These are phyloP conservation scores for Leucocoprinus leucothites DNA, from an alignment of 768 basidiomycete species.

Conservation along the genomic window DNA sequence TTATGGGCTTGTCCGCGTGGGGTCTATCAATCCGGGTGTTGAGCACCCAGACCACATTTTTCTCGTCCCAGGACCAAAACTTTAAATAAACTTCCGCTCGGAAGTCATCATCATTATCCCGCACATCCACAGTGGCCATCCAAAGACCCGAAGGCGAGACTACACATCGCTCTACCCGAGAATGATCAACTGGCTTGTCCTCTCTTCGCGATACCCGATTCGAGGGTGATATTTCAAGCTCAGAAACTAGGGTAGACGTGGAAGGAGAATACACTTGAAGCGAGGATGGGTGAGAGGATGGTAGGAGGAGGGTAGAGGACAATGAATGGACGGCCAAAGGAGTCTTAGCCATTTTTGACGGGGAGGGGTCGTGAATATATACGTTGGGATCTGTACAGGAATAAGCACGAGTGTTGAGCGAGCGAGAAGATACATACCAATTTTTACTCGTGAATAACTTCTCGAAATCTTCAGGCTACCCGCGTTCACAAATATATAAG, in stretches of 20 bases:
- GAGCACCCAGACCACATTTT: slow-evolving; percentile 60
- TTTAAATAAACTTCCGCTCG: slow-evolving; percentile 78
- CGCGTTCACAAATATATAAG: slow-evolving; percentile 70
- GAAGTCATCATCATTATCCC: slow-evolving; percentile 64
- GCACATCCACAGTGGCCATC: slow-evolving; percentile 88
- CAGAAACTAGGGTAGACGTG: slow-evolving; percentile 68
- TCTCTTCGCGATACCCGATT: slow-evolving; percentile 85
- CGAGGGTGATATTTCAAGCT: slow-evolving; percentile 91
- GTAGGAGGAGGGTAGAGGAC: slow-evolving; percentile 78
- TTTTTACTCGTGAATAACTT: slow-evolving; percentile 73
- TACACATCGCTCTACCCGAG: slow-evolving; percentile 67
- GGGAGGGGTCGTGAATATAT: slow-evolving; percentile 26
- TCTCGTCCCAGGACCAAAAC: slow-evolving; percentile 83
- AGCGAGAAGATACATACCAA: slow-evolving; percentile 45
- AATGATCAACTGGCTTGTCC: slow-evolving; percentile 71
- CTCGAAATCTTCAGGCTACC: slow-evolving; percentile 69
- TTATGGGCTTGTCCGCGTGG: slow-evolving; percentile 65
- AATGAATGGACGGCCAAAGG: slow-evolving; percentile 77
- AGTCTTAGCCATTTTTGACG: slow-evolving; percentile 37
- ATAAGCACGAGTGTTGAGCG: slow-evolving; percentile 4
- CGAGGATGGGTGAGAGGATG: slow-evolving; percentile 94
- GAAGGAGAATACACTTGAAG: slow-evolving; percentile 84
- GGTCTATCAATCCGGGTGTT: slow-evolving; percentile 90
- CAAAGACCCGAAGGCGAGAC: slow-evolving; percentile 74
- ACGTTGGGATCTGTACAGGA: slow-evolving; percentile 27